phyloP scores from a whole-genome alignment of 2,329 filamentous ascomycete genomes.

The Lachnellula arida region DNA sequence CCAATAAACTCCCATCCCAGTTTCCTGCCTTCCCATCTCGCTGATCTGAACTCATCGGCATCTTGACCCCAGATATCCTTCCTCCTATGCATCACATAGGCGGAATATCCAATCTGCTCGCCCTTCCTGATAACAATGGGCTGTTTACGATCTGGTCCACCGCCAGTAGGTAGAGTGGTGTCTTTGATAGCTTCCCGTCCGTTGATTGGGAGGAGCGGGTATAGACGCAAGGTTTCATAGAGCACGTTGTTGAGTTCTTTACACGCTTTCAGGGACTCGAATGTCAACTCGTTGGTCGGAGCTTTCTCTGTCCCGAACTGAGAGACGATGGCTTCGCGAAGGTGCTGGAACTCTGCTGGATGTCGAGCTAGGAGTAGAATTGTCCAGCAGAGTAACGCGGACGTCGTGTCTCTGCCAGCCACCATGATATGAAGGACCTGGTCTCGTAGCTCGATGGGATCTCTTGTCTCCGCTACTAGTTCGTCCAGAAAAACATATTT shows the following conservation, averaged over 20 bases:
- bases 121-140: conserved; percentile 30
- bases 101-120: conserved; percentile 22
- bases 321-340: conserved; percentile 39
- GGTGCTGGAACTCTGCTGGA: conserved; percentile 37
- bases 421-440: conserved; percentile 34
- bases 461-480: conserved; percentile 42
- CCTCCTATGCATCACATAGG: conserved; percentile 32
- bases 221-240: conserved; percentile 29
- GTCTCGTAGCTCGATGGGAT: conserved; percentile 35
- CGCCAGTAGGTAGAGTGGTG: conserved; percentile 31
- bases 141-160: conserved; percentile 27
- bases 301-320: conserved; percentile 28
- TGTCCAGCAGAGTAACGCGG: conserved; percentile 31
- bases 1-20: conserved; percentile 69
- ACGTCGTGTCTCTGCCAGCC: conserved; percentile 26
- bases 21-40: conserved; percentile 65
- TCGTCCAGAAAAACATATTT: conserved; percentile 43
- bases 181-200: conserved; percentile 22
- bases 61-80: conserved; percentile 66
- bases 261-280: conserved; percentile 21
- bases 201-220: conserved; percentile 31
- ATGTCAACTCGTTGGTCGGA: conserved; percentile 18
- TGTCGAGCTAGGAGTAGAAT: conserved; percentile 38
- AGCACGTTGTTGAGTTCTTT: conserved; percentile 21
- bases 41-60: conserved; percentile 65